Conservation (phyloP, 2,329 filamentous ascomycete genomes). For the Apiospora arundinis region DNA sequence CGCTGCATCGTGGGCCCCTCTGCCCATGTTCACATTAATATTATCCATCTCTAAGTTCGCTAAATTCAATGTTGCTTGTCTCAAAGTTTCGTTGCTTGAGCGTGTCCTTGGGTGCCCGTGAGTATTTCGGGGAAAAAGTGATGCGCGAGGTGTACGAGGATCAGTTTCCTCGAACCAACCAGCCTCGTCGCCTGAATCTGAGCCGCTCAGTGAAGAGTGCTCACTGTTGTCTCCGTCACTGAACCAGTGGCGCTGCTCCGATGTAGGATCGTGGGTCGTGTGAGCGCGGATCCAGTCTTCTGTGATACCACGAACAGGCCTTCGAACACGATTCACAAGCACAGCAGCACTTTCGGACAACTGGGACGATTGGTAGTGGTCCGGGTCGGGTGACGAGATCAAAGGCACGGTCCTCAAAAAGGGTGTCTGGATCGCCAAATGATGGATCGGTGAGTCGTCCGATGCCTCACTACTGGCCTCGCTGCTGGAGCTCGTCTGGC, state of each 20-base stretch:
- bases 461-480: slow-evolving; percentile 65
- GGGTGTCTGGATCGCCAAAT: slow-evolving; percentile 66
- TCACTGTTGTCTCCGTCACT: slow-evolving; percentile 81
- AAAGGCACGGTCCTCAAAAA: slow-evolving; percentile 65
- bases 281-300: slow-evolving; percentile 89
- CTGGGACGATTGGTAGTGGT: slow-evolving; percentile 41
- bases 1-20: slow-evolving; percentile 34
- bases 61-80: slow-evolving; percentile 43
- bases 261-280: slow-evolving; percentile 71
- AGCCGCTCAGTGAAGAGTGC: slow-evolving; percentile 76
- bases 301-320: slow-evolving; percentile 69
- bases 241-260: slow-evolving; percentile 80
- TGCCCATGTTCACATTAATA: slow-evolving; percentile 30
- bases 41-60: slow-evolving; percentile 36
- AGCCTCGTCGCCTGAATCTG: slow-evolving; percentile 56
- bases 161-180: slow-evolving; percentile 57
- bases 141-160: slow-evolving; percentile 55
- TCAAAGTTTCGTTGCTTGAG: slow-evolving; percentile 64
- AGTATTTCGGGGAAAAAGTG: slow-evolving; percentile 39
- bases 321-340: slow-evolving; percentile 66
- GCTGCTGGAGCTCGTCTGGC: slow-evolving; percentile 61
- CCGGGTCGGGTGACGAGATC: slow-evolving; percentile 44
- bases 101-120: slow-evolving; percentile 51
- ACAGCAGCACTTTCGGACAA: slow-evolving; percentile 61
- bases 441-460: slow-evolving; percentile 66